phyloP scores from a whole-genome alignment of 2,329 filamentous ascomycete species.

The Hymenoscyphus infarciens region DNA sequence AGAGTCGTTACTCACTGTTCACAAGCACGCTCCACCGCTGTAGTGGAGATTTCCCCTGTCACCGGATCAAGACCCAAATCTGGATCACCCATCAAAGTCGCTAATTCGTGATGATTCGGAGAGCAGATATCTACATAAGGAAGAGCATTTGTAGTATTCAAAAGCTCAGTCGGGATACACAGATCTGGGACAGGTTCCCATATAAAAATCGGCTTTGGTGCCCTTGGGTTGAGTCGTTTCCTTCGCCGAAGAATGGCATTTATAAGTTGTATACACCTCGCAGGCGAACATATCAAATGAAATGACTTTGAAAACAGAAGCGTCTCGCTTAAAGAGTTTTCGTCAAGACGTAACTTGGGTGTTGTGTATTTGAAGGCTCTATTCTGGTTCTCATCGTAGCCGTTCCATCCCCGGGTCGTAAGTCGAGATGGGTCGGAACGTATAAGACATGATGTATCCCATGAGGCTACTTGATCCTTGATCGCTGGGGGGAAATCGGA shows the following conservation, averaged over 20 bases:
- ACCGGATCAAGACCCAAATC: constrained; percentile 38
- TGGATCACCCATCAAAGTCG: constrained; percentile 67
- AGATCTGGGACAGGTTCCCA: constrained; percentile 96
- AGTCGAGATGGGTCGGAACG: constrained; percentile 62
- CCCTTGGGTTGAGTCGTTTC: constrained; percentile 38
- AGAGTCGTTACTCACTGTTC: constrained; percentile 53
- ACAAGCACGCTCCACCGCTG: constrained; percentile 54
- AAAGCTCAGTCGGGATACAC: constrained; percentile 66
- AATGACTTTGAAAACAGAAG: constrained; percentile 74
- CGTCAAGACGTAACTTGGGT: constrained; percentile 77
- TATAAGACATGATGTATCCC: constrained; percentile 67
- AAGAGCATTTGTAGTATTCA: constrained; percentile 61
- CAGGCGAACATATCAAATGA: constrained; percentile 81
- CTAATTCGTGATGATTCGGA: constrained; percentile 89
- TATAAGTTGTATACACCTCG: constrained; percentile 73
- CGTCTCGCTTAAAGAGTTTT: constrained; percentile 61
- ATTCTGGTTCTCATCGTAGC: constrained; percentile 69
- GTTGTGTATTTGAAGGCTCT: constrained; percentile 83
- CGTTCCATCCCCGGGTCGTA: constrained; percentile 91
- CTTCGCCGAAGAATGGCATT: constrained; percentile 62
- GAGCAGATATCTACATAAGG: constrained; percentile 60
- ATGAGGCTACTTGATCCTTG: constrained; percentile 61
- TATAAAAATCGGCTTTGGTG: constrained; percentile 67
- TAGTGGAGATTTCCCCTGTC: constrained; percentile 45
- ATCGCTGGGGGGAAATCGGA: constrained; percentile 76